Conservation (phyloP, 1,284 basidiomycete genomes). For the Sporisorium reilianum region DNA sequence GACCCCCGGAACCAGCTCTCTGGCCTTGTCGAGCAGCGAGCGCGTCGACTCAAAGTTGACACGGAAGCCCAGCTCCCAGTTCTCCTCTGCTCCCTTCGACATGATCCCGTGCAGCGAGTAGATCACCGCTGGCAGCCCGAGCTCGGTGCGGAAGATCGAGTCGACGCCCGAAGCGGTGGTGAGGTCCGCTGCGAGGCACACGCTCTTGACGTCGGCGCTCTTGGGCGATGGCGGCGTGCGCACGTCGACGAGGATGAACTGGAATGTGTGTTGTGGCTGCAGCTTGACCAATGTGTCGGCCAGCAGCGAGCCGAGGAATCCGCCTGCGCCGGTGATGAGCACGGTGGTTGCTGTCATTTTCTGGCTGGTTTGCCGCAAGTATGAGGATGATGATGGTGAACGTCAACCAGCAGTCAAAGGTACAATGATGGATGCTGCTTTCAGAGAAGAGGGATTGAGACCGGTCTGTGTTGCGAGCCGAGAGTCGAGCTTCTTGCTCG, state of each 20-base stretch:
- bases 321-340: conserved; percentile 55
- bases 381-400: conserved; percentile 7
- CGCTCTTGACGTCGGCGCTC: conserved; percentile 11
- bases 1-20: conserved; percentile 17
- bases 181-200: conserved; percentile 43
- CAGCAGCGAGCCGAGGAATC: conserved; percentile 50
- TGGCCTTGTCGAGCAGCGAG: conserved; percentile 40
- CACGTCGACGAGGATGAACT: conserved; percentile 53
- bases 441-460: too few species aligned
- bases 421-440: too few species aligned
- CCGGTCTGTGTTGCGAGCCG: neutral
- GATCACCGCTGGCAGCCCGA: conserved; percentile 42
- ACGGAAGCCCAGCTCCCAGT: conserved; percentile 48
- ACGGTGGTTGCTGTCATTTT: conserved; percentile 38
- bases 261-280: conserved; percentile 28
- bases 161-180: conserved; percentile 27
- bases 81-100: conserved; percentile 48
- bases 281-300: conserved; percentile 34
- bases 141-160: conserved; percentile 39
- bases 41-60: conserved; percentile 54
- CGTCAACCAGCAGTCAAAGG: too few species aligned
- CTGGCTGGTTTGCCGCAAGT: neutral
- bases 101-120: conserved; percentile 59
- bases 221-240: conserved; percentile 26
- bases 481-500: neutral